phyloP scores from a whole-genome alignment of 352 stramenopile genomes.

The Halophytophthora batemanensis region DNA sequence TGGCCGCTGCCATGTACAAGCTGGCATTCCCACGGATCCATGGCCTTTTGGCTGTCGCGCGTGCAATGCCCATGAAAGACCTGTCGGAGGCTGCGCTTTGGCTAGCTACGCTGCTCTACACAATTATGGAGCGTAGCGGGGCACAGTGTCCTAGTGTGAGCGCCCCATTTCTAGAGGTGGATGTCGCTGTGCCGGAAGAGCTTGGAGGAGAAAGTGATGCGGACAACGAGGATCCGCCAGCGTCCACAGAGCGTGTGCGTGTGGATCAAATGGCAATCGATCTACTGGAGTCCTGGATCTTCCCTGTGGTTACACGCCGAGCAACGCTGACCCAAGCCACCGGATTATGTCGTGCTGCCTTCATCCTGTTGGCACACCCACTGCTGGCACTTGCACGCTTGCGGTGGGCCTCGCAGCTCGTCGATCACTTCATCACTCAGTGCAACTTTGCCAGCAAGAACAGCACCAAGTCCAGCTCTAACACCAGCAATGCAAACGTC shows the following conservation, averaged over 20 bases:
- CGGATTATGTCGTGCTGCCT: conserved; percentile 52
- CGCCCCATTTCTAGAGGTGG: conserved; percentile 68
- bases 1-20: conserved; percentile 63
- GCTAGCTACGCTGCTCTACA: conserved; percentile 74
- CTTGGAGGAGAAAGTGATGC: conserved; percentile 34
- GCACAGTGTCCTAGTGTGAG: conserved; percentile 61
- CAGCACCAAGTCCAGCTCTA: too few species aligned
- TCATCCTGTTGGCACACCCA: conserved; percentile 66
- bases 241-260: conserved; percentile 45
- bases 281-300: conserved; percentile 53
- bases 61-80: conserved; percentile 49
- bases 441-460: conserved; percentile 52
- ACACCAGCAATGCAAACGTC: conserved; percentile 18
- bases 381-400: conserved; percentile 57
- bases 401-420: conserved; percentile 33
- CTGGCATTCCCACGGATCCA: conserved; percentile 59
- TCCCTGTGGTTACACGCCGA: conserved; percentile 44
- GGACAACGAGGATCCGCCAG: conserved; percentile 32
- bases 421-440: conserved; percentile 59
- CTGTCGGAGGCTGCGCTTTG: conserved; percentile 61
- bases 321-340: conserved; percentile 51
- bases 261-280: conserved; percentile 53
- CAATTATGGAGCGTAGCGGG: conserved; percentile 81
- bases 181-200: conserved; percentile 27
- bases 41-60: conserved; percentile 35